These are phyloP conservation scores for Clonostachys chloroleuca DNA, from an alignment of 2,329 filamentous ascomycete species.

Conservation along the genomic window DNA sequence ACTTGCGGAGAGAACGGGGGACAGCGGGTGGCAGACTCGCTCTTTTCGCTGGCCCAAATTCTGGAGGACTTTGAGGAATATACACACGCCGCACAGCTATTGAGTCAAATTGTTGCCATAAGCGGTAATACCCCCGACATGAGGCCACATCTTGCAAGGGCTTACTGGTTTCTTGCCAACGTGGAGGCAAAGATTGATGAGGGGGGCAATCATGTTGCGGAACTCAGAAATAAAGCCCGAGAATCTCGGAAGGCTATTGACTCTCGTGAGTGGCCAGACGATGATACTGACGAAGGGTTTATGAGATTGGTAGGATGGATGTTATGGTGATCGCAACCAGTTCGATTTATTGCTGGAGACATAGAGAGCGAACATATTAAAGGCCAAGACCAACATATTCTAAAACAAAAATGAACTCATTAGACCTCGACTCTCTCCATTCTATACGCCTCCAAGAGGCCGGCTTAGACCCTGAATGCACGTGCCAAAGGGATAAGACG, in stretches of 20 bases:
- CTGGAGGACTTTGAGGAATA: neutral
- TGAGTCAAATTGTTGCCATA: neutral
- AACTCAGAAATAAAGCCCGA: neutral
- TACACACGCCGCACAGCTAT: neutral
- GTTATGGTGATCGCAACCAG: no score
- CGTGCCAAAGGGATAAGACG: slow-evolving; percentile 35
- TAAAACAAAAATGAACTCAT: no score
- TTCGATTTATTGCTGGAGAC: no score
- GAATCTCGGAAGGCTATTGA: neutral
- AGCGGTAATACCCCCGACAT: neutral
- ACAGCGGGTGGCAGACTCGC: neutral
- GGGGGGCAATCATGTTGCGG: neutral
- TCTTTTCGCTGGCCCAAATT: neutral
- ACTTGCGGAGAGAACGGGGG: neutral
- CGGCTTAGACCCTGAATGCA: slow-evolving; percentile 30
- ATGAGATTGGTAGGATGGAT: neutral
- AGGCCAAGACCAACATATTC: no score
- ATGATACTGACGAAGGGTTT: neutral
- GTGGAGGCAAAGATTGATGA: neutral
- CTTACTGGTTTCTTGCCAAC: neutral
- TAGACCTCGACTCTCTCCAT: slow-evolving; percentile 16
- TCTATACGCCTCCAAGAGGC: slow-evolving; percentile 31
- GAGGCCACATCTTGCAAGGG: neutral
- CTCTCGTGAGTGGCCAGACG: neutral
- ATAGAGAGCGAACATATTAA: no score